Evolutionary conservation across 1,284 basidiomycete genomes (phyloP), one percentile per base, ranked within the genome.

Genomic region (Thecaphora thlaspeos): DNA sequence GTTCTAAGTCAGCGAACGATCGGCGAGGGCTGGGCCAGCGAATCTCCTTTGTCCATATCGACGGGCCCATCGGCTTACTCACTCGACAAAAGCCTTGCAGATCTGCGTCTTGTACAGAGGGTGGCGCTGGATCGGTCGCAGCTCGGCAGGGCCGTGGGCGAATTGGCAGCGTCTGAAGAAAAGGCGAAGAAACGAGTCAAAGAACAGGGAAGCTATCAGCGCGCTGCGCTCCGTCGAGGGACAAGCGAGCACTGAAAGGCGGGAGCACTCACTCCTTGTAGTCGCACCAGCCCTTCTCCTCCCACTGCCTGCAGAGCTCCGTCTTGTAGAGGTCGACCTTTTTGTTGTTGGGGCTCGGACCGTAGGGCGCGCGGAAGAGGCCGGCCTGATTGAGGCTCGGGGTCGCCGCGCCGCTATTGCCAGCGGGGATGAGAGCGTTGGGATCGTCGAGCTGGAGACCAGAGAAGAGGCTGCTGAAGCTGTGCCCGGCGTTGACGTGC

Each of bases 101-200:
- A 91, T 89, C 79, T 91, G 89, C 11, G 90, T 91, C 80, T 92
- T 92, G 80, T 91, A 92, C 87, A 91, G 91, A 42, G 90, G 90
- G 77, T 93, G 90, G 59, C 90, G 84, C 61, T 85, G 78, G 19
- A 91, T 87, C 54, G 83, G 85, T 36, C 90, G 85, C 40, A 93
- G 81, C 78, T 93, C 90, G 0, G 89, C 86, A 73, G 90, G 86
- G 42, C 91, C 91, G 70, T 93, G 90, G 23, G 90, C 62, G 38
- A 64, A 73, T 43, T 71, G 68, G 36, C 70, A 69, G 26, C 59
- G 58, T 24, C 57, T 66, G 19, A 23, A 2, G 23, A 18, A 28
- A 17, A 34, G 40, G 5, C 10, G 7, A 8, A 3, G 24, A 7
- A 26, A 9, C 23, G 12, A 14, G 4, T 17, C 34, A 4, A 22